A percentile compares a stretch with the other conserved stretches of the same genome.
phyloP scores from a whole-genome alignment of 768 basidiomycete species.

The Paxillus ammoniavirescens region DNA sequence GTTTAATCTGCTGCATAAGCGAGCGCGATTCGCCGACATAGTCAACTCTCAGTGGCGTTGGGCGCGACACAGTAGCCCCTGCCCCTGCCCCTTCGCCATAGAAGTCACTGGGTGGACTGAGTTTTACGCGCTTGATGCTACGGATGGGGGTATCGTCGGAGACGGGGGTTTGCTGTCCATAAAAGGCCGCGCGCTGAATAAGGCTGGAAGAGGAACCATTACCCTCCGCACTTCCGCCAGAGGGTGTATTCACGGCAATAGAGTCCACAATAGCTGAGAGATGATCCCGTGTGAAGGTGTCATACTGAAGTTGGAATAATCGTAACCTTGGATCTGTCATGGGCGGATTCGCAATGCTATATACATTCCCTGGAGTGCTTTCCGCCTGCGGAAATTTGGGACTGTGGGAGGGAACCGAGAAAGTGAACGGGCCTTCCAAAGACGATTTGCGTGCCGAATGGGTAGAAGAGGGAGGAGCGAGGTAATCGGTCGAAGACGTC shows the following conservation, averaged over 20 bases:
- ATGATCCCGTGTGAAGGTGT: constrained; percentile 94
- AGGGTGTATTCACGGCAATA: constrained; percentile 79
- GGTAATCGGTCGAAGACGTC: constrained; percentile 8
- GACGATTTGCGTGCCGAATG: constrained; percentile 44
- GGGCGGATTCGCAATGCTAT: constrained; percentile 29
- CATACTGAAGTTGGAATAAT: constrained; percentile 92
- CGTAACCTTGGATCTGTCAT: constrained; percentile 73
- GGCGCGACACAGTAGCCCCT: constrained; percentile 48
- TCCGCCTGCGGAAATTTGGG: constrained; percentile 50
- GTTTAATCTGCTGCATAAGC: constrained; percentile 79
- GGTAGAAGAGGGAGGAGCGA: constrained; percentile 13
- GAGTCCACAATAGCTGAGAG: constrained; percentile 93
- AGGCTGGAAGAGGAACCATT: constrained; percentile 47
- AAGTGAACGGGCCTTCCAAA: constrained; percentile 69
- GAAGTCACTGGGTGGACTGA: constrained; percentile 66
- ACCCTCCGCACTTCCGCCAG: constrained; percentile 47
- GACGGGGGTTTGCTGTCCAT: constrained; percentile 44
- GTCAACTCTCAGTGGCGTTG: constrained; percentile 51
- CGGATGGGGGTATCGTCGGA: constrained; percentile 53
- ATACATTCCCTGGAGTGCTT: constrained; percentile 48
- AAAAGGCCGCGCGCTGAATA: constrained; percentile 41
- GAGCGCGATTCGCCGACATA: constrained; percentile 77
- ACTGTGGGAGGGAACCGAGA: constrained; percentile 54
- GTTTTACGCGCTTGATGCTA: constrained; percentile 77
- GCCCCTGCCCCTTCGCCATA: constrained; percentile 50